Conservation (phyloP, 83 land plant genomes). For the Picea abies region DNA sequence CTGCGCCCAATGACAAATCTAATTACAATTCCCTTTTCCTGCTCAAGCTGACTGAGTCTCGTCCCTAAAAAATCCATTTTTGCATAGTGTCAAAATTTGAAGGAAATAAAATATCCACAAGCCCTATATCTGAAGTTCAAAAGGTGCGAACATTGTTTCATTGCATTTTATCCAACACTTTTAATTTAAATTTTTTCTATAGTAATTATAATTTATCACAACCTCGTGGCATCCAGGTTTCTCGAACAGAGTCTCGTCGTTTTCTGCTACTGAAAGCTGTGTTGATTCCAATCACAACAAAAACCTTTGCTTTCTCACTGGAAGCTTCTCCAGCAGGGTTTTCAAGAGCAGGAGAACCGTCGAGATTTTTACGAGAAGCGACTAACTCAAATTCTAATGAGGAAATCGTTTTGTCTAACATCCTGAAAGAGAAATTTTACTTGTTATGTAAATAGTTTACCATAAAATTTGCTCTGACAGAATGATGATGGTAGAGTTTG, state of each 20-base stretch:
- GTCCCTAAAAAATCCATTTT: slow-evolving; percentile 43
- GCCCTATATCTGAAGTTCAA: too few species aligned
- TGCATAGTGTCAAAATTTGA: not conserved
- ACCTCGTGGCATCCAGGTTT: slow-evolving; percentile 88
- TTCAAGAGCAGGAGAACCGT: slow-evolving; percentile 19
- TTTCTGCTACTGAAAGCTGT: slow-evolving; percentile 88
- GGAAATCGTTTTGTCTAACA: slow-evolving; percentile 51
- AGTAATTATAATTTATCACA: too few species aligned
- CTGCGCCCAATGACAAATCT: slow-evolving; percentile 79
- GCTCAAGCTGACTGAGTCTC: slow-evolving; percentile 53
- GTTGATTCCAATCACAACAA: slow-evolving; percentile 85
- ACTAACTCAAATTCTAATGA: slow-evolving; percentile 53
- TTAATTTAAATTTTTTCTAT: too few species aligned
- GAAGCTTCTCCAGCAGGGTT: not conserved
- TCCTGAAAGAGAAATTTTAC: slow-evolving; percentile 26
- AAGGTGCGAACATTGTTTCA: too few species aligned
- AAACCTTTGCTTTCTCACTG: slow-evolving; percentile 30
- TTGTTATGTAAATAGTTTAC: not conserved
- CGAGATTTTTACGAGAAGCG: slow-evolving; percentile 23
- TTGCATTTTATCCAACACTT: too few species aligned
- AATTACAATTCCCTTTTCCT: slow-evolving; percentile 78
- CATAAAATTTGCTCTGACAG: not conserved
- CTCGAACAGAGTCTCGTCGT: slow-evolving; percentile 66
- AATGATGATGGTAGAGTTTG: not conserved
- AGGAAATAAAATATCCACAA: too few species aligned